Evolutionary conservation across 148 eudicot genomes (phyloP).

Genomic region (Fagopyrum esculentum): DNA sequence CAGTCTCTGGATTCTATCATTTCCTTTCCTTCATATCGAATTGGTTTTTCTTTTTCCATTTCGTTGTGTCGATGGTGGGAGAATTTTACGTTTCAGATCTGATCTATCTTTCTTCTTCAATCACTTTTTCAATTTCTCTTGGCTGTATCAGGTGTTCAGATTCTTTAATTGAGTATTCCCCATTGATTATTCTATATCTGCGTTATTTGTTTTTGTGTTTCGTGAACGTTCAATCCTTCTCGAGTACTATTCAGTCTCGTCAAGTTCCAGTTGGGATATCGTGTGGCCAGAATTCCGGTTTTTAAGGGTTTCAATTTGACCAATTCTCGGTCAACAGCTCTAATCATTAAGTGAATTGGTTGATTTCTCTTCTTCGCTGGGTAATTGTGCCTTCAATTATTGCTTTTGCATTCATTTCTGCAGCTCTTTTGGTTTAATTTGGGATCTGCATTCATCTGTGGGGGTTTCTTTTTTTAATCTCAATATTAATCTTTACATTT

Average conservation of each 20-base stretch:
- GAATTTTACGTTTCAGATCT: conserved; percentile 7
- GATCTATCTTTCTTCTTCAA: neutral
- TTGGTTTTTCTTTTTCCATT: neutral
- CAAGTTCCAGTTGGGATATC: conserved; percentile 4
- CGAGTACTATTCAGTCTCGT: conserved; percentile 7
- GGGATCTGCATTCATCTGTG: neutral
- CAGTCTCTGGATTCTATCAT: neutral
- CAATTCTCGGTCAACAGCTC: conserved; percentile 3
- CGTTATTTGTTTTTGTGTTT: neutral
- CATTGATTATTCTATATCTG: neutral
- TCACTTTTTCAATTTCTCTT: neutral
- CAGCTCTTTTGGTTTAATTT: neutral
- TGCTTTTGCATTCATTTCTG: neutral
- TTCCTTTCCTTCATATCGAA: neutral
- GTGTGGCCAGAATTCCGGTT: neutral
- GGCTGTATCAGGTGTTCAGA: neutral
- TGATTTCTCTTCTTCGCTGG: neutral
- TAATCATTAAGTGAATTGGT: neutral
- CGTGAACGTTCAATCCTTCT: neutral
- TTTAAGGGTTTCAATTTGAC: conserved; percentile 13
- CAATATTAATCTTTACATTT: neutral
- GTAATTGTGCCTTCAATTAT: neutral
- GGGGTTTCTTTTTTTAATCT: neutral
- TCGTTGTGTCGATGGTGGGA: neutral
- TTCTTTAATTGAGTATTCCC: neutral